Evolutionary conservation across 1,284 basidiomycete species (phyloP).

Genomic region (Melampsora americana): DNA sequence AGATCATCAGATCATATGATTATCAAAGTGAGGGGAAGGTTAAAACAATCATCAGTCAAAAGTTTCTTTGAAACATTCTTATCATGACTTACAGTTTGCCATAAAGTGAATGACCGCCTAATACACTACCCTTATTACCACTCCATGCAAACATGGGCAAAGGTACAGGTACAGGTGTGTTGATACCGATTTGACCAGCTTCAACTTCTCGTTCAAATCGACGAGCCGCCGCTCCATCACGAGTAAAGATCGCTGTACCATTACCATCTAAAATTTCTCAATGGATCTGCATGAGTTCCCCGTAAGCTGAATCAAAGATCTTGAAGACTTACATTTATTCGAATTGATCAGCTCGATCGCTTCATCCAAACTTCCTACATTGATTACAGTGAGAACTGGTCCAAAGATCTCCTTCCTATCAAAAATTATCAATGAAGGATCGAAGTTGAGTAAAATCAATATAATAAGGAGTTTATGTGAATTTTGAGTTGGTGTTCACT

Average conservation of each 20-base stretch:
- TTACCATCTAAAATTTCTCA: constrained; percentile 61
- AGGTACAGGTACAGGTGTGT: constrained; percentile 74
- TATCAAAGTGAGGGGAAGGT: neutral
- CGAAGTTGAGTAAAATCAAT: neutral
- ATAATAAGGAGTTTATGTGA: constrained; percentile 46
- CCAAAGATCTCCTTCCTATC: constrained; percentile 89
- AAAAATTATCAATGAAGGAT: neutral
- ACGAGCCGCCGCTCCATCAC: constrained; percentile 90
- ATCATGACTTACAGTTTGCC: constrained; percentile 66
- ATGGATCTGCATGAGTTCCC: neutral
- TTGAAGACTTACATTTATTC: constrained; percentile 66
- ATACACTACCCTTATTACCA: constrained; percentile 81
- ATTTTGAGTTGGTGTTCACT: neutral
- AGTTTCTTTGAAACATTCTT: neutral
- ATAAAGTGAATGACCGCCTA: constrained; percentile 86
- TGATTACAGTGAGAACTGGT: constrained; percentile 76
- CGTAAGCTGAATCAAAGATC: constrained; percentile 47
- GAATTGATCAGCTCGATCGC: constrained; percentile 83
- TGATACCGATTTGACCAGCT: constrained; percentile 78
- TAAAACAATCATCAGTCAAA: neutral
- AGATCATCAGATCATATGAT: too few species aligned
- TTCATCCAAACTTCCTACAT: constrained; percentile 82
- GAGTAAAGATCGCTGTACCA: constrained; percentile 94
- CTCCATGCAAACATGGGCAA: constrained; percentile 64
- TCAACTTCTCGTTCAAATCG: constrained; percentile 87